phyloP scores from a whole-genome alignment of 345 rosid genomes.

The Anastatica hierochuntica region DNA sequence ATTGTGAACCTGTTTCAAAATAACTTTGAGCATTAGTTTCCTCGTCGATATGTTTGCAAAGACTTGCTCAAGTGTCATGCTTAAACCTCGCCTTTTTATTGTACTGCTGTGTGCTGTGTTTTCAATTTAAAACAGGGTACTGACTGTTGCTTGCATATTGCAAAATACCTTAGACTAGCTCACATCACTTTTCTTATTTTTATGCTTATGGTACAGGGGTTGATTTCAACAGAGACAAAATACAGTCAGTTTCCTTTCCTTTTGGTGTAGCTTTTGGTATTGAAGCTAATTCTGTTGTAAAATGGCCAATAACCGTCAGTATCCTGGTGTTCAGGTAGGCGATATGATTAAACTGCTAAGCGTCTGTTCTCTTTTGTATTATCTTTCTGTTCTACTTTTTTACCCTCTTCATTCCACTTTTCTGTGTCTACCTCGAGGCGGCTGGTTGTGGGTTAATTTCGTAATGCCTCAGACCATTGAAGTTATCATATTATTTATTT shows the following conservation, averaged over 20 bases:
- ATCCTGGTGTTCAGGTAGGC: conserved; percentile 59
- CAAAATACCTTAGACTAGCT: neutral
- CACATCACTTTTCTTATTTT: neutral
- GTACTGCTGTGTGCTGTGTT: too few relatives aligned
- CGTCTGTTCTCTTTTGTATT: neutral
- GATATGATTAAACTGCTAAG: neutral
- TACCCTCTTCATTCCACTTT: neutral
- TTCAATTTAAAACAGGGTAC: too few relatives aligned
- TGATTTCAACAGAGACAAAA: neutral
- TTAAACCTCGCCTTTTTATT: neutral
- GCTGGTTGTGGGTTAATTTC: too few relatives aligned
- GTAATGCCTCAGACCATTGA: too few relatives aligned
- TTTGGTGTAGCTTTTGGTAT: conserved; percentile 13
- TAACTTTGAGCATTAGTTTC: neutral
- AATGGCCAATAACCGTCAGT: conserved; percentile 76
- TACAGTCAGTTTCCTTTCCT: conserved; percentile 4
- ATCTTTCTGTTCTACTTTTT: neutral
- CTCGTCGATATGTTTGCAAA: neutral
- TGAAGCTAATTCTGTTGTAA: conserved; percentile 21
- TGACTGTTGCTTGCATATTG: neutral
- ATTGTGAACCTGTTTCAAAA: neutral
- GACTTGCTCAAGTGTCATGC: neutral
- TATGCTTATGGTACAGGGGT: conserved; percentile 13
- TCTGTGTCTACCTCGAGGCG: too few relatives aligned
- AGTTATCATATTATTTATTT: neutral